Evolutionary conservation across 805 yeast genomes (phyloP), one percentile per base, ranked within the genome.

Genomic region (Jamesozyma hellenica): DNA sequence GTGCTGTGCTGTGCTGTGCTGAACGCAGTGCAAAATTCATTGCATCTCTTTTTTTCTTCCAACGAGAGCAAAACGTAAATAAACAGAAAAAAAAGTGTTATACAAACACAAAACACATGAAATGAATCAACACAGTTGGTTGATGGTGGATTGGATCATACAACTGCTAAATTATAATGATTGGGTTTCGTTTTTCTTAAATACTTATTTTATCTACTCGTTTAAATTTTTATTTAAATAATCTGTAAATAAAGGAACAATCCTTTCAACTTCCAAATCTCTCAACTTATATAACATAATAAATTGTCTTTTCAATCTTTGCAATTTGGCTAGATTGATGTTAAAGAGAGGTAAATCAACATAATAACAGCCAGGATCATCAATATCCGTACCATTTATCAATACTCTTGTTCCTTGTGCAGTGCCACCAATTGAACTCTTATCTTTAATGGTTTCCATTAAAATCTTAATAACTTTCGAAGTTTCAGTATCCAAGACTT

Each of bases 291-390:
- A 86, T 58, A 90, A 67, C 30, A 75, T 68, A n/a, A 88, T 75
- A 60, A 82, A 90, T 14, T 87, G 79, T 49, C 98, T 71, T 58
- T 95, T 70, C 12, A 85, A 66, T 44, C 98, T 68, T 51, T 88
- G 95, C 39, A 92, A 56, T 53, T 83, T 87, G 0, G 95, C 84
- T 30, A 79, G 66, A 12, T 84, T 74, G 1, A 71, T 60, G 4
- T 63, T 63, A 2, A 74, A 52, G 11, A 45, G 32, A 2, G 96
- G 96, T 51, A 90, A 60, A 14, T 73, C 75, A 3, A 86, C 73
- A 31, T 54, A 63, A 16, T 71, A 53, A 11, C 66, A 65, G 5
- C 45, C 42, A 3, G 53, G 59, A 19, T 61, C 72, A 41, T 54
- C 69, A 40, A 64, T 63, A 36, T 64, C 65, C 5, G 68, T 60